Conservation (phyloP, 2,329 filamentous ascomycete genomes). For the Calcarisporium arbuscula region DNA sequence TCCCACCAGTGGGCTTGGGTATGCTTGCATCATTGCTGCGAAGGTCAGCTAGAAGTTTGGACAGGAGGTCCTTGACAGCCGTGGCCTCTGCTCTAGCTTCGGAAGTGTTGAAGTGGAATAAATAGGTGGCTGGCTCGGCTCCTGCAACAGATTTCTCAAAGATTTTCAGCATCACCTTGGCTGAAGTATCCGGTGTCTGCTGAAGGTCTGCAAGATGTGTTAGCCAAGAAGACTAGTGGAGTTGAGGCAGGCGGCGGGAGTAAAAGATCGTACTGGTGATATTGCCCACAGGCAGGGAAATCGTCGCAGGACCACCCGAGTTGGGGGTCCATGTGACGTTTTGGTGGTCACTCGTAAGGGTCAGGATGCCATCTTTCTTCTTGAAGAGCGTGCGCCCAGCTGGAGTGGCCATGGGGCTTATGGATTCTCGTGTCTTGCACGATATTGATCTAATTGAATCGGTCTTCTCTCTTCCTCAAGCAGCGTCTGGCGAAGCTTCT, state of each 20-base stretch:
- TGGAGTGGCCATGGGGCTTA: slow-evolving; percentile 54
- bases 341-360: slow-evolving; percentile 65
- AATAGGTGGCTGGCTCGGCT: slow-evolving; percentile 61
- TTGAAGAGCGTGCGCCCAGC: slow-evolving; percentile 75
- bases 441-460: too few species aligned
- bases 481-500: too few species aligned
- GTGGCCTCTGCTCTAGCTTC: slow-evolving; percentile 80
- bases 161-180: slow-evolving; percentile 92
- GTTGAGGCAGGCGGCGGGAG: slow-evolving; percentile 7
- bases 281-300: slow-evolving; percentile 65
- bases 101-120: slow-evolving; percentile 83
- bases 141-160: slow-evolving; percentile 62
- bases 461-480: slow-evolving; percentile 11
- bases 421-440: too few species aligned
- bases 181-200: slow-evolving; percentile 79
- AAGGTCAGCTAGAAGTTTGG: slow-evolving; percentile 64
- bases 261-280: slow-evolving; percentile 65
- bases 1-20: slow-evolving; percentile 37
- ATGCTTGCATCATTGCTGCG: slow-evolving; percentile 51
- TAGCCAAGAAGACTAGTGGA: slow-evolving; percentile 3
- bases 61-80: slow-evolving; percentile 74
- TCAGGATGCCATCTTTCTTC: slow-evolving; percentile 87
- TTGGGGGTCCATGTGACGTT: slow-evolving; percentile 77
- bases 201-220: slow-evolving; percentile 63
- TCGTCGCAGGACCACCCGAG: slow-evolving; percentile 53